Evolutionary conservation across 352 stramenopile species (phyloP), one percentile per base, ranked within the genome.

Genomic region (Pythium rishiriense): DNA sequence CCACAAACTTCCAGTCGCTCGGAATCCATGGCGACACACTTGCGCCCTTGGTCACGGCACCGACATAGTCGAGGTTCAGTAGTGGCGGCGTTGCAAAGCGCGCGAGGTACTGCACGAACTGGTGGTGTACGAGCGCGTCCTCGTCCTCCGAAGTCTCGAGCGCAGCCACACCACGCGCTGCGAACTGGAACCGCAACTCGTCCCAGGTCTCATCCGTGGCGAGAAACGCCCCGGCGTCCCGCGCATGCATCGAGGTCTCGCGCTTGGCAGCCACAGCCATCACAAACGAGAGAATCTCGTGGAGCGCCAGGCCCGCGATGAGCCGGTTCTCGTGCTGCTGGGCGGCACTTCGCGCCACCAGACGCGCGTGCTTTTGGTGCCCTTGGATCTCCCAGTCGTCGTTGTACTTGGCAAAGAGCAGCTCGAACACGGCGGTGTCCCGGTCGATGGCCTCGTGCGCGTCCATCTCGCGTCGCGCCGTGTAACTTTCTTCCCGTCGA

Each of bases 401-500:
- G 24, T 89, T 79, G 55, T 85, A 92, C 57, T 72, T 72, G 60
- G 83, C 69, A 43, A 88, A 70, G 1, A 91, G 52, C 39, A 79
- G 73, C 46, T 81, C 77, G 45, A 85, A 89, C 46, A 56, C 64
- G 19, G 64, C 75, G 21, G 70, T 71, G 60, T 93, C 83, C n/a
- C 76, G 76, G 28, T 85, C 73, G 19, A 91, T 68, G 15, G 74
- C 72, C 17, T 76, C 66, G 11, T 76, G 47, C 0, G 47, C 58
- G 45, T 93, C 83, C 21, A 68, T 63, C 35, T 81, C 69, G 12
- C 77, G 62, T 26, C 89, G 83, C 15, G 78, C 74, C 3, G 64
- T 50, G 48, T 94, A 93, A 25, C 75, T 69, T 56, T 69, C 61
- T 31, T 76, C 66, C 9, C 83, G 81, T 48, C 74, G 69, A 10